Base-by-base conservation (phyloP, 2,329 filamentous ascomycete genomes). In the Fusarium sterilihyphosum region DNA sequence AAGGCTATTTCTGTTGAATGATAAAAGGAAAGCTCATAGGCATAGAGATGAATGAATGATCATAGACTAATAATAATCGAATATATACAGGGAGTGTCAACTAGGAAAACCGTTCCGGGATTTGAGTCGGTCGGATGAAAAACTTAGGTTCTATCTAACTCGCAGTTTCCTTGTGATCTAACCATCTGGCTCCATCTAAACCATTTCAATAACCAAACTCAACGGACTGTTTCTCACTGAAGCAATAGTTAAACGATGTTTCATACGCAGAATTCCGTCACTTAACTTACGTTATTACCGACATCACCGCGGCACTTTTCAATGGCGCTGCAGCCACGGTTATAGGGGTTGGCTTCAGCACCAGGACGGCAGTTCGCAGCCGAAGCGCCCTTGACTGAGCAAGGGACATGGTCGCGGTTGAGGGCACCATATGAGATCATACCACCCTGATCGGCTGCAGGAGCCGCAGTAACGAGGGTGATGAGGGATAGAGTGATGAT, bases 191-290 rank as follows among this genome's bases (percentile, higher is more conserved):
- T n/a, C 13, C 10, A 5, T 6, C 12, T 24, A 26, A 26, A 10
- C 50, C 13, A 20, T 26, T 3, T 8, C 16, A 50, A 3, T 14
- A 9, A 10, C 22, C 29, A 16, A 24, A 14, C 16, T 7, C 13
- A 5, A 6, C 13, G 16, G 16, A 13, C 5, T 5, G 5, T 8
- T 2, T 18, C 11, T 50, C 5, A 50, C 47, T 50, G 11, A 24
- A 18, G 18, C 8, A 50, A 33, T 2, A 18, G 6, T 33, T 8
- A 50, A 7, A 6, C 0, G 5, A n/a, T 3, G 3, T 33, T 50
- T n/a, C 4, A 8, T 3, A 11, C 2, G 13, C 16, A 18, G 5
- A 53, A 12, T 2, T 2, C 3, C 2, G 4, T 37, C 17, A 12
- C n/a, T 22, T 16, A 11, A 17, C 50, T 22, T 38, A 26, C 33